Base-by-base conservation (phyloP, 2,329 filamentous ascomycete genomes). In the Metarhizium brunneum region DNA sequence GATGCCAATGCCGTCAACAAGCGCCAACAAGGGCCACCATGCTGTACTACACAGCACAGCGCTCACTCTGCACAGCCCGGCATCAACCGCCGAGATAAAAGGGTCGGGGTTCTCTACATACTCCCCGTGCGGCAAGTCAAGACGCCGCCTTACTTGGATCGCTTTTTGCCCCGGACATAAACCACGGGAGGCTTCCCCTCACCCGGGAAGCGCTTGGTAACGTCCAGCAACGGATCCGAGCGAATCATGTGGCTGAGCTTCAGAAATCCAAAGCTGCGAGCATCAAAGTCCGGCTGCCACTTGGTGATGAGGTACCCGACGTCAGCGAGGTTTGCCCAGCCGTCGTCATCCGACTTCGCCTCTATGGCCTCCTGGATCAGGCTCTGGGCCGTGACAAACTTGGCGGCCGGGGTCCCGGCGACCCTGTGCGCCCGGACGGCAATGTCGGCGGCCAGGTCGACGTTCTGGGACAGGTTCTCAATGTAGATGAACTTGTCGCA, bases 401-500 rank as follows among this genome's bases (percentile, higher is more conserved):
- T 5, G 16, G 8, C 35, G 16, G 29, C 25, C 48, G 16, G 16
- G 5, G 29, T 47, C 4, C 7, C 32, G 32, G 18, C 42, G 3
- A 1, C 18, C 14, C 6, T n/a, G 20, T 29, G 25, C 3, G 14
- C n/a, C n/a, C 32, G 29, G 16, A 10, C 16, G 3, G 45, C 20
- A 18, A 18, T 29, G 6, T 45, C 50, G 13, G 18, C 4, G 20
- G 29, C 11, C 6, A 50, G 36, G 20, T 36, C 47, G 29, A 35
- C 35, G 3, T 45, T 32, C 2, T 43, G 42, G 4, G 38, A 20
- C 0, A 65, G 59, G 18, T 65, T 64, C 49, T 65, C 64, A 7
- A 62, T 55, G 45, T 69, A 67, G 20, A 67, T 64, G 42, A 71
- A 70, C 56, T 65, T 67, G 56, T 70, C 66, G 57, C 66, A 70